These are phyloP conservation scores for Vitis riparia DNA, from an alignment of 164 flowering plant genomes.

Conservation along the genomic window DNA sequence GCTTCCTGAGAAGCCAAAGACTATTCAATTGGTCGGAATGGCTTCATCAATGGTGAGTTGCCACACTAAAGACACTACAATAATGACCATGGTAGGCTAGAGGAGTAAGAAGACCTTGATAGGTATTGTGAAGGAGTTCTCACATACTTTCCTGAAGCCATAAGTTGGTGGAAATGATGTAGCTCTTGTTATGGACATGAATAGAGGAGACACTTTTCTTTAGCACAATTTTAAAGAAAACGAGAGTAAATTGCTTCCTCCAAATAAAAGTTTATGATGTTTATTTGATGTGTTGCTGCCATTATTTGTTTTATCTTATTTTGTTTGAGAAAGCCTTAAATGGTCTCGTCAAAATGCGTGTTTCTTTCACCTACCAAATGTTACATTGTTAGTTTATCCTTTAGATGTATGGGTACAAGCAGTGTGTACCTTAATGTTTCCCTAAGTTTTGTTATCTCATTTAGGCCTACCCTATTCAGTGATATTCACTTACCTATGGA, in stretches of 20 bases:
- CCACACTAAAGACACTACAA: slow-evolving; percentile 41
- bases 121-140: slow-evolving; percentile 64
- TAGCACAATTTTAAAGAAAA: slow-evolving; percentile 37
- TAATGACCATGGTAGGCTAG: slow-evolving; percentile 46
- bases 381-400: too few relatives aligned
- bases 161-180: slow-evolving; percentile 59
- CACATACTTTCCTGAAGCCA: slow-evolving; percentile 78
- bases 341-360: too few relatives aligned
- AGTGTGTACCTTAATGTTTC: too few relatives aligned
- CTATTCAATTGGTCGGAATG: slow-evolving; percentile 45
- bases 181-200: slow-evolving; percentile 63
- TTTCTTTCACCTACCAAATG: too few relatives aligned
- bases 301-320: too few relatives aligned
- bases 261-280: slow-evolving; percentile 3
- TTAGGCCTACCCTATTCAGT: too few relatives aligned
- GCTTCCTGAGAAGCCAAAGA: slow-evolving; percentile 23
- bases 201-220: slow-evolving; percentile 27
- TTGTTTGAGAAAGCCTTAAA: too few relatives aligned
- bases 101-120: slow-evolving; percentile 56
- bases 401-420: too few relatives aligned
- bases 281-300: neutral
- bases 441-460: too few relatives aligned
- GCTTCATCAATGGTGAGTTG: slow-evolving; percentile 55
- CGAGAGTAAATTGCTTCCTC: slow-evolving; percentile 43
- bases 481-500: too few relatives aligned